Evolutionary conservation across 768 basidiomycete species (phyloP).

Genomic region (Collybiopsis luxurians): DNA sequence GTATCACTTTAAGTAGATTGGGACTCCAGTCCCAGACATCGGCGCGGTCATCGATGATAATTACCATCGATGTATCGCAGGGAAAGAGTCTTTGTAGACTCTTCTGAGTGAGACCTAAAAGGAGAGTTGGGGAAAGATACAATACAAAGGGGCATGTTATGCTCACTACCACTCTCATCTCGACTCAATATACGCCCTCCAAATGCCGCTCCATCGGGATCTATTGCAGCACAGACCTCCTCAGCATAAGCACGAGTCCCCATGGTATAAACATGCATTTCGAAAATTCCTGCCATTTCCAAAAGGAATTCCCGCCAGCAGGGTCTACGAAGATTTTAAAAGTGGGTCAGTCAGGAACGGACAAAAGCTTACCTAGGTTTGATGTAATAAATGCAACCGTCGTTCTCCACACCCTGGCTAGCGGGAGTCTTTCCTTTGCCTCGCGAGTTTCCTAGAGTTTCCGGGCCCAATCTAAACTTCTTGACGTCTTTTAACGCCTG

Average conservation of each 20-base stretch:
- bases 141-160: background rate
- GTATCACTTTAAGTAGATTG: constrained; percentile 94
- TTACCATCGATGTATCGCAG: constrained; percentile 97
- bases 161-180: constrained; percentile 95
- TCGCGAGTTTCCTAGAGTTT: constrained; percentile 51
- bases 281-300: constrained; percentile 74
- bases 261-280: constrained; percentile 99
- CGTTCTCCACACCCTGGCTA: constrained; percentile 56
- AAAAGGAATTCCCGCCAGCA: constrained; percentile 81
- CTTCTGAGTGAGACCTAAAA: constrained; percentile 83
- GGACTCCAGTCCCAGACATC: constrained; percentile 99
- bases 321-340: constrained; percentile 44
- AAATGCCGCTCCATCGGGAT: constrained; percentile 83
- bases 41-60: constrained; percentile 96
- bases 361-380: constrained; percentile 82
- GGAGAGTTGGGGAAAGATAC: constrained; percentile 12
- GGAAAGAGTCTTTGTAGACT: constrained; percentile 91
- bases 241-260: constrained; percentile 97
- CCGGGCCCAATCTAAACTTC: constrained; percentile 85
- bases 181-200: constrained; percentile 86
- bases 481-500: constrained; percentile 88
- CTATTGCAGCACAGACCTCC: constrained; percentile 91
- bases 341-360: background rate
- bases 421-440: constrained; percentile 49
- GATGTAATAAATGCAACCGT: constrained; percentile 95